Evolutionary conservation across 2,329 filamentous ascomycete genomes (phyloP), one percentile per base, ranked within the genome.

Genomic region (Fusarium proliferatum): DNA sequence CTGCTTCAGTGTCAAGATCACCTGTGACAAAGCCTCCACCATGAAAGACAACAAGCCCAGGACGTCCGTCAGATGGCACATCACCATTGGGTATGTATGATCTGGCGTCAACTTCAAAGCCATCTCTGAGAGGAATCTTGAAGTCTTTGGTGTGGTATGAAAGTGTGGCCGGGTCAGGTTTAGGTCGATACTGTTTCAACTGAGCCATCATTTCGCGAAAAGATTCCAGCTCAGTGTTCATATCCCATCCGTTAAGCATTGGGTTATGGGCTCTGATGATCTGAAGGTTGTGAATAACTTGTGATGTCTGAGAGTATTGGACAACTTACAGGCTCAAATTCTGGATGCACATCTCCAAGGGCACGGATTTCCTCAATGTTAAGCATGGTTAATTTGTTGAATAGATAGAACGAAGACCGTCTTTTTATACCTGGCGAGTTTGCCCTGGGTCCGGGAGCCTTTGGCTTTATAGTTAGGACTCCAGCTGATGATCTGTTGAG

Each of bases 21-120:
- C 79, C 79, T 3, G 79, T 34, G 12, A 76, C 38, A 48, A 75
- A 81, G 9, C 71, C 71, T 23, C 78, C 79, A 1, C 80, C 80
- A 23, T 80, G 79, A 36, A 79, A 78, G 30, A 78, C 73, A 19
- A 81, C 51, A 17, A 80, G 59, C 0, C 74, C 71, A 36, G 79
- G 79, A 3, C 70, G 64, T 6, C 77, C 78, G 21, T 70, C 69
- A 1, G 59, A 39, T 0, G 75, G 30, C 7, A 39, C 33, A 12
- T 39, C n/a, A 4, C 60, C 39, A 10, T 64, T 71, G 1, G 79
- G 77, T 16, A 64, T 77, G 53, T 79, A 75, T 16, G 79, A 62
- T 26, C 76, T 72, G 12, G 69, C 66, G 8, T 64, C 33, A 36
- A 80, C 67, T 19, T 70, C 60, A 13, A 67, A 51, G 8, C 69